Evolutionary conservation across 2,329 filamentous ascomycete genomes (phyloP).

Genomic region (Aspergillus sp.): DNA sequence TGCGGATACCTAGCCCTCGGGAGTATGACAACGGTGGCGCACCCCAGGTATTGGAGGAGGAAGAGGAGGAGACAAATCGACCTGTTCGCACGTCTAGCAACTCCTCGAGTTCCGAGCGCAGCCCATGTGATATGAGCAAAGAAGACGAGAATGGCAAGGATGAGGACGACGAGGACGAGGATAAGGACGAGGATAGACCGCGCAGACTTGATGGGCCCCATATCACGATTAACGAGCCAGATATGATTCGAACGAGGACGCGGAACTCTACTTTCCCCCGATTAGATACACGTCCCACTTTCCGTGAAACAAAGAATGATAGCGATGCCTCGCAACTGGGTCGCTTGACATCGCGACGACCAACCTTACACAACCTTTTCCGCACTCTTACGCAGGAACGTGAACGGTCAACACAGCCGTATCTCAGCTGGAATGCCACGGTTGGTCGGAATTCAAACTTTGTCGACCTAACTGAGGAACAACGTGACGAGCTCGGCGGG

Average conservation of each 20-base stretch:
- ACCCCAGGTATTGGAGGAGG: constrained; percentile 61
- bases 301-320: constrained; percentile 34
- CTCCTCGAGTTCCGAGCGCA: constrained; percentile 24
- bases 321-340: constrained; percentile 28
- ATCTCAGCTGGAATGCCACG: constrained; percentile 91
- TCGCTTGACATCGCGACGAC: constrained; percentile 28
- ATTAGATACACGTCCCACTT: constrained; percentile 38
- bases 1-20: constrained; percentile 87
- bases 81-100: constrained; percentile 25
- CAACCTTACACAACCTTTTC: constrained; percentile 36
- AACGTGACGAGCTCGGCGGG: constrained; percentile 90
- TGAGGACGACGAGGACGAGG: constrained; percentile 21
- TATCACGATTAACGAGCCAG: constrained; percentile 52
- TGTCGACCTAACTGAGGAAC: constrained; percentile 80
- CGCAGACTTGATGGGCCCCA: constrained; percentile 37
- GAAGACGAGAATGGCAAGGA: constrained; percentile 11
- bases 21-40: constrained; percentile 82
- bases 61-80: constrained; percentile 36
- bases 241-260: constrained; percentile 37
- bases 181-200: constrained; percentile 17
- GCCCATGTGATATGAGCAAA: constrained; percentile 10
- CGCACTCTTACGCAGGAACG: constrained; percentile 41
- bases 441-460: constrained; percentile 92
- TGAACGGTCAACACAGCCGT: constrained; percentile 66
- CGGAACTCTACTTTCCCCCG: constrained; percentile 42